Conservation (phyloP, 495 filamentous ascomycete genomes). For the Venustampulla echinocandica region DNA sequence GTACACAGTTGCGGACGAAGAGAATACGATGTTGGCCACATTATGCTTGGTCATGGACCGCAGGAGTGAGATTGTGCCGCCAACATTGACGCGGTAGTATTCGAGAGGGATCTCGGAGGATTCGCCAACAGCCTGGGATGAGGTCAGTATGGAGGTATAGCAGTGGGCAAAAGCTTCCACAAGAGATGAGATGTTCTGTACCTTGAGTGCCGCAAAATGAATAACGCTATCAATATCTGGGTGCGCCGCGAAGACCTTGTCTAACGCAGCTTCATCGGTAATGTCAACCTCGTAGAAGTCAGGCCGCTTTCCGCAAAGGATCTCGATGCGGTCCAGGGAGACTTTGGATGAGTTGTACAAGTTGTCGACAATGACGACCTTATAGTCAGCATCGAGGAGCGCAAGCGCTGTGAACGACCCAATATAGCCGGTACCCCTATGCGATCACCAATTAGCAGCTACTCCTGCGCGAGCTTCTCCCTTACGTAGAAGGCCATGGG, state of each 20-base stretch:
- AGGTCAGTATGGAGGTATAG: conserved; percentile 5
- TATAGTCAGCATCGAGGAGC: conserved; percentile 86
- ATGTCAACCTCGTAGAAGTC: conserved; percentile 81
- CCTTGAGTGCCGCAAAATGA: conserved; percentile 97
- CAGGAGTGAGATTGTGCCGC: conserved; percentile 82
- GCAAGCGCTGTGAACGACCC: conserved; percentile 93
- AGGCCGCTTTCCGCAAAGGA: conserved; percentile 83
- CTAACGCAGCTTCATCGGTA: conserved; percentile 71
- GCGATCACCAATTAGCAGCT: conserved; percentile 15
- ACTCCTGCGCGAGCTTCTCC: background rate
- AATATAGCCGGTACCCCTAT: conserved; percentile 95
- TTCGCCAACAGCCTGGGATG: conserved; percentile 79
- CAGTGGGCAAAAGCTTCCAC: background rate
- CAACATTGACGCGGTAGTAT: conserved; percentile 96
- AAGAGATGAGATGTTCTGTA: conserved; percentile 20
- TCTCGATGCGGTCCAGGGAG: conserved; percentile 83
- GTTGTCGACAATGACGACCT: conserved; percentile 92
- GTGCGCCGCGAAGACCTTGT: conserved; percentile 82
- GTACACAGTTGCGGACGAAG: conserved; percentile 91
- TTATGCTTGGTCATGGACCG: conserved; percentile 79
- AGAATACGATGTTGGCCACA: conserved; percentile 96
- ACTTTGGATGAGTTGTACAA: conserved; percentile 92
- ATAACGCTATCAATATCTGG: conserved; percentile 95
- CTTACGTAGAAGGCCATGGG: conserved; percentile 8
- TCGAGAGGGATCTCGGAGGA: conserved; percentile 91